Conservation (phyloP, 768 basidiomycete genomes). For the Mrakia hoshinonis region DNA sequence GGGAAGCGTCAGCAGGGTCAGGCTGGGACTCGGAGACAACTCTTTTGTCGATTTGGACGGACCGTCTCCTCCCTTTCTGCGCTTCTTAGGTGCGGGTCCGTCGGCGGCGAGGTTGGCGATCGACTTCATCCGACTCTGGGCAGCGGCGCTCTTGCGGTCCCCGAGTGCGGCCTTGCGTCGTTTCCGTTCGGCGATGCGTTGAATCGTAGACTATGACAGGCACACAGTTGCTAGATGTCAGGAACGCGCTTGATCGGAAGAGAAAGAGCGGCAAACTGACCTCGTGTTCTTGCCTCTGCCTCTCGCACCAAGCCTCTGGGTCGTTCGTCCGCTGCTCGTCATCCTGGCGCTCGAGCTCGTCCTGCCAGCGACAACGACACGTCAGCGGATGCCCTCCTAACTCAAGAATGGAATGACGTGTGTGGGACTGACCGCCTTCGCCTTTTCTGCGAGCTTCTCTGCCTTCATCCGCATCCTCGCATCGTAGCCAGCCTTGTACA, state of each 20-base stretch:
- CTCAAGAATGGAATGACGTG: background rate
- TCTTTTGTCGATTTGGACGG: constrained; percentile 35
- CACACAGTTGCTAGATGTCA: background rate
- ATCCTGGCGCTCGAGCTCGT: constrained; percentile 54
- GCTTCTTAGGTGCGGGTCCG: constrained; percentile 62
- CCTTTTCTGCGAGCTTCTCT: constrained; percentile 79
- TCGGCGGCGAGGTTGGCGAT: constrained; percentile 88
- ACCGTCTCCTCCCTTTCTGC: constrained; percentile 76
- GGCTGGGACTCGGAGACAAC: background rate
- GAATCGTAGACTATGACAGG: constrained; percentile 60
- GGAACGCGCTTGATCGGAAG: background rate
- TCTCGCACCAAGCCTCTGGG: constrained; percentile 62
- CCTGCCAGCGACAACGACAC: background rate
- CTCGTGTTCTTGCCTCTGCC: constrained; percentile 70
- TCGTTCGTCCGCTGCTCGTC: constrained; percentile 68
- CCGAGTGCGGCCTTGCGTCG: constrained; percentile 69
- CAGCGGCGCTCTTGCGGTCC: constrained; percentile 87
- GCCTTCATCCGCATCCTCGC: constrained; percentile 71
- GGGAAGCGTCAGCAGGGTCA: background rate
- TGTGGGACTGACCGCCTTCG: constrained; percentile 39
- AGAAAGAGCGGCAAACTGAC: constrained; percentile 43
- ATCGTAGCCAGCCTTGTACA: constrained; percentile 88
- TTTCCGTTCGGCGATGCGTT: constrained; percentile 72
- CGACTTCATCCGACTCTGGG: constrained; percentile 91
- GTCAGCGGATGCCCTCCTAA: background rate